These are phyloP conservation scores for Fragaria nilgerrensis DNA, from an alignment of 306 rosid genomes.

Conservation along the genomic window DNA sequence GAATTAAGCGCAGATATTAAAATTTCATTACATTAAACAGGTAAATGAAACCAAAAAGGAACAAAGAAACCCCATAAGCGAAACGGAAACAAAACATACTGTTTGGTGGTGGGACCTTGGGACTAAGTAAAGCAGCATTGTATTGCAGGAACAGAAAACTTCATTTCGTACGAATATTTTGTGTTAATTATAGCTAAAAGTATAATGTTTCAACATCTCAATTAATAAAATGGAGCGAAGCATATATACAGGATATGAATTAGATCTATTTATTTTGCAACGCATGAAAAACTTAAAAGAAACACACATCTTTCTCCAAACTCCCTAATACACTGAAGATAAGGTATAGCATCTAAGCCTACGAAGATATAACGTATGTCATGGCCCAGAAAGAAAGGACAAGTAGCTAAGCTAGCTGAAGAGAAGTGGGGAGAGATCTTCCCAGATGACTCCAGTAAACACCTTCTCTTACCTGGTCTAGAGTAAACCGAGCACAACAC, in stretches of 20 bases:
- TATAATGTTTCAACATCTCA: neutral
- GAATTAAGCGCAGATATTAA: neutral
- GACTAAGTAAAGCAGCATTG: neutral
- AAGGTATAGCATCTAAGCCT: neutral
- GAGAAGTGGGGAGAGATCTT: neutral
- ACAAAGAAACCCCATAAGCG: neutral
- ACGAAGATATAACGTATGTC: neutral
- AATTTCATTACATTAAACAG: neutral
- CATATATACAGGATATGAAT: neutral
- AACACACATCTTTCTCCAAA: neutral
- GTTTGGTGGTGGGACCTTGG: neutral
- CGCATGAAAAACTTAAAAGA: neutral
- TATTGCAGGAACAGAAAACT: neutral
- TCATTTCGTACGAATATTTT: neutral
- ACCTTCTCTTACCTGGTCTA: no score
- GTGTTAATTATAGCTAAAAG: neutral
- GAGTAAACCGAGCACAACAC: no score
- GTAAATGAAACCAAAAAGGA: neutral
- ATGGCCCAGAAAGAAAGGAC: neutral
- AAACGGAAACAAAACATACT: neutral
- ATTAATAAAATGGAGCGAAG: neutral
- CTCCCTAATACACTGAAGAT: neutral
- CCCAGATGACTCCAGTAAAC: neutral
- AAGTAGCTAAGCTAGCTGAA: neutral
- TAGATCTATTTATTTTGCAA: neutral